Percentiles rank a stretch among this genome's conserved stretches.
phyloP scores from a whole-genome alignment of 768 basidiomycete genomes.

The Leccinum imitatum region DNA sequence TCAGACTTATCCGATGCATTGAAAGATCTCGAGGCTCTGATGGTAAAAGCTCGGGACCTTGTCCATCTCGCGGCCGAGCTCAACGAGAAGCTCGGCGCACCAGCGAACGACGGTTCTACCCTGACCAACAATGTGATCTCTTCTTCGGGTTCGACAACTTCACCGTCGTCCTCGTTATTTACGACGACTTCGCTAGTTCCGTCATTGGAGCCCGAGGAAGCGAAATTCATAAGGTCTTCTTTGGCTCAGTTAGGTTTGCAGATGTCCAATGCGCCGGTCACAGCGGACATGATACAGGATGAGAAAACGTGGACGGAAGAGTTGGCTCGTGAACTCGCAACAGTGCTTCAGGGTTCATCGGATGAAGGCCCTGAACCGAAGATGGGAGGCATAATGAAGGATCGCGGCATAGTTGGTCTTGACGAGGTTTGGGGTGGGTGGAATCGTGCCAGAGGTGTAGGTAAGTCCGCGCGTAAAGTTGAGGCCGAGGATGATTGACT shows the following conservation, averaged over 20 bases:
- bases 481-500: neutral
- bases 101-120: conserved; percentile 15
- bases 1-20: conserved; percentile 74
- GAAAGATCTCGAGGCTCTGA: conserved; percentile 85
- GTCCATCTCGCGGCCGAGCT: conserved; percentile 86
- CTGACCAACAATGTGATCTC: neutral
- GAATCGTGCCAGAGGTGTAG: conserved; percentile 91
- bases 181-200: conserved; percentile 33
- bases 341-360: conserved; percentile 56
- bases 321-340: conserved; percentile 78
- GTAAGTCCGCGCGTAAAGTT: conserved; percentile 38
- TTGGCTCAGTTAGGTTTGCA: conserved; percentile 88
- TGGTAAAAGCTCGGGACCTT: conserved; percentile 91
- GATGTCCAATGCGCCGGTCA: conserved; percentile 76
- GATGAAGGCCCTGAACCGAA: conserved; percentile 16
- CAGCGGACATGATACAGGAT: conserved; percentile 83
- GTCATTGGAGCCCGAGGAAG: conserved; percentile 71
- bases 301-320: conserved; percentile 78
- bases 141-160: conserved; percentile 20
- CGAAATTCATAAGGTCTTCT: conserved; percentile 84
- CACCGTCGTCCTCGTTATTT: conserved; percentile 25
- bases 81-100: conserved; percentile 72
- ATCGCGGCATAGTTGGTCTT: conserved; percentile 77
- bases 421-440: conserved; percentile 96
- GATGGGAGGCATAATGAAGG: conserved; percentile 66